Conservation (phyloP, 345 rosid species). For the Gossypium stocksii region DNA sequence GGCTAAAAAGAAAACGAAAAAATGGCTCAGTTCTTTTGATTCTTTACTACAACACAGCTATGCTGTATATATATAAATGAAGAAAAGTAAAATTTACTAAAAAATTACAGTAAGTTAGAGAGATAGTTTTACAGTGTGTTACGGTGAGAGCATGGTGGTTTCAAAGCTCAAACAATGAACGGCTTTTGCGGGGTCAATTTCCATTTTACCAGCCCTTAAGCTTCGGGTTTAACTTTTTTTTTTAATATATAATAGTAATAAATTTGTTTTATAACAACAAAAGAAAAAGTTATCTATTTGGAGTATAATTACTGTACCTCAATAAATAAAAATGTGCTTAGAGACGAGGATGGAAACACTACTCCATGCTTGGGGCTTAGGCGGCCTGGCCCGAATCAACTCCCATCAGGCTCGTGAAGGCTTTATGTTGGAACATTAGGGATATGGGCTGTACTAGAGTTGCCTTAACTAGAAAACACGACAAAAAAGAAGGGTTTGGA, state of each 20-base stretch:
- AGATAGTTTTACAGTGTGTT: background rate
- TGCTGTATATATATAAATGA: background rate
- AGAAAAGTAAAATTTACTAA: background rate
- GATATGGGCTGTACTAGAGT: too few relatives aligned
- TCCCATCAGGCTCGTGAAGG: too few relatives aligned
- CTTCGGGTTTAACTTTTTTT: background rate
- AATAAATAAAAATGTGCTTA: too few relatives aligned
- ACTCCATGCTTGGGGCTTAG: too few relatives aligned
- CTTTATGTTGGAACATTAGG: too few relatives aligned
- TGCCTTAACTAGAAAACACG: too few relatives aligned
- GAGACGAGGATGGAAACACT: too few relatives aligned
- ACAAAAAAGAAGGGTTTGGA: accelerated
- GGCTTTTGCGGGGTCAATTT: background rate
- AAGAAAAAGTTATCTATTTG: too few relatives aligned
- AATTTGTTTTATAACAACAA: too few relatives aligned
- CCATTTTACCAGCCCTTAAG: background rate
- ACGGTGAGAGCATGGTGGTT: background rate
- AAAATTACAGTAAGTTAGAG: background rate
- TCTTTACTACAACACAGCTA: background rate
- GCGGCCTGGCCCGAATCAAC: too few relatives aligned
- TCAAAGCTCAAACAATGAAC: background rate
- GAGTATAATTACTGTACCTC: too few relatives aligned
- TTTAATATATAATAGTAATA: too few relatives aligned
- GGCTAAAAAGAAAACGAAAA: background rate
- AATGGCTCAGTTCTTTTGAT: background rate